These are phyloP conservation scores for Phytophthora palmivora DNA, from an alignment of 352 stramenopile species.

Conservation along the genomic window DNA sequence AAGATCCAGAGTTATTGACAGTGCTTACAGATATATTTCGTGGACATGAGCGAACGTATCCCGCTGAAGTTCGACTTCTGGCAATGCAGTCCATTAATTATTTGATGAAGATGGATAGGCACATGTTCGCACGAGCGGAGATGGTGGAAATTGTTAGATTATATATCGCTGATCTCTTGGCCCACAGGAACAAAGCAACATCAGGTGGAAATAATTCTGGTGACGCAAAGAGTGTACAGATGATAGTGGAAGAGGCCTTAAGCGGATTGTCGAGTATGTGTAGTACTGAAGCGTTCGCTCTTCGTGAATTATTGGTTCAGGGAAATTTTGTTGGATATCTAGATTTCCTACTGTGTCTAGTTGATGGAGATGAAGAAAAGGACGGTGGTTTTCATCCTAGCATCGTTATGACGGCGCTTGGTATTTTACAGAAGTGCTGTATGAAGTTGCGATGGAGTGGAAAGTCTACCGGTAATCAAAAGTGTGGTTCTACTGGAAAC, in stretches of 20 bases:
- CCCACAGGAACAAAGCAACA: slow-evolving; percentile 39
- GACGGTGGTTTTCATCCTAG: slow-evolving; percentile 61
- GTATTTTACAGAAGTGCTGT: slow-evolving; percentile 80
- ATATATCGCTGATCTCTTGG: slow-evolving; percentile 60
- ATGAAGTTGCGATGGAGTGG: slow-evolving; percentile 67
- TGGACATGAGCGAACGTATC: slow-evolving; percentile 43
- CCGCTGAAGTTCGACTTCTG: slow-evolving; percentile 59
- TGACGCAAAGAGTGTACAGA: slow-evolving; percentile 46
- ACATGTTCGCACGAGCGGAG: slow-evolving; percentile 58
- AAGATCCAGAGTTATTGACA: slow-evolving; percentile 67
- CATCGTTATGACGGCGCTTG: slow-evolving; percentile 66
- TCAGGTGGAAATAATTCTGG: slow-evolving; percentile 1
- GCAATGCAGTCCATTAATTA: slow-evolving; percentile 88
- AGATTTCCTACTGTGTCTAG: slow-evolving; percentile 54
- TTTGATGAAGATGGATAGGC: slow-evolving; percentile 83
- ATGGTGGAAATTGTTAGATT: slow-evolving; percentile 56
- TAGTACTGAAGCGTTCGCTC: slow-evolving; percentile 55
- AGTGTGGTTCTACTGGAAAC: slow-evolving; percentile 1
- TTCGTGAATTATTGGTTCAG: slow-evolving; percentile 56
- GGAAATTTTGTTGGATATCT: slow-evolving; percentile 59
- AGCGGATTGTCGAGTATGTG: slow-evolving; percentile 77
- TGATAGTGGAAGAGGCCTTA: slow-evolving; percentile 85
- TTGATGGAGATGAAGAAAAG: slow-evolving; percentile 37
- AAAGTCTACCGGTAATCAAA: slow-evolving; percentile 15
- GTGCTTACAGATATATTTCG: slow-evolving; percentile 64